A percentile compares a stretch with the other conserved stretches of the same genome.
These are phyloP conservation scores for Kappamyces sp. DNA, from an alignment of 192 early-diverging fungal genomes.

Conservation along the genomic window DNA sequence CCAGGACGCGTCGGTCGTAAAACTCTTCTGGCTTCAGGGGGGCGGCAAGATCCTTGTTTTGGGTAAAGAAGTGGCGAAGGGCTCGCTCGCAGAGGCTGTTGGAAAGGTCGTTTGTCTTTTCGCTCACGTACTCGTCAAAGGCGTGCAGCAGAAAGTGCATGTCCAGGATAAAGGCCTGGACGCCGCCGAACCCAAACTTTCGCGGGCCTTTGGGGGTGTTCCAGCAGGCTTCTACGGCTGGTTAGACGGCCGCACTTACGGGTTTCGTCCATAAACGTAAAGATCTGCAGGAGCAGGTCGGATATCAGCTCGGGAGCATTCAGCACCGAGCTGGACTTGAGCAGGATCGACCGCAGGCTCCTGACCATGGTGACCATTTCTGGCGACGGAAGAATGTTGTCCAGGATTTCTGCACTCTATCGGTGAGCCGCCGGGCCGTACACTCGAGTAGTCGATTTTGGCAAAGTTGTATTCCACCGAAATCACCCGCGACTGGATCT, in stretches of 20 bases:
- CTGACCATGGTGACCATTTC: background rate
- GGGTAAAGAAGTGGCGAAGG: slow-evolving; percentile 36
- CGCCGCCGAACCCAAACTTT: slow-evolving; percentile 45
- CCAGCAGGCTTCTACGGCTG: slow-evolving; percentile 22
- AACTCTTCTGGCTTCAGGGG: slow-evolving; percentile 45
- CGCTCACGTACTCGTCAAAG: slow-evolving; percentile 30
- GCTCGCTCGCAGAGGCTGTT: slow-evolving; percentile 48
- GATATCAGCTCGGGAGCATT: slow-evolving; percentile 12
- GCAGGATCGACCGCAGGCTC: background rate
- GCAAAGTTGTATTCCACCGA: slow-evolving; percentile 36
- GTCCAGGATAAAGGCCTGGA: slow-evolving; percentile 51
- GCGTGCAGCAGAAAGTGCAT: slow-evolving; percentile 47
- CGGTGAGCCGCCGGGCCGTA: slow-evolving; percentile 2
- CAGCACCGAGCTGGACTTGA: slow-evolving; percentile 4
- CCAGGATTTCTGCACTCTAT: background rate
- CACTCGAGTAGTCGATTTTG: slow-evolving; percentile 40
- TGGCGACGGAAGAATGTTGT: background rate
- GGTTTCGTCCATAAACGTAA: slow-evolving; percentile 17
- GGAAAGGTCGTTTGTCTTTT: slow-evolving; percentile 29
- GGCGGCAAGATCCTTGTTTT: slow-evolving; percentile 26
- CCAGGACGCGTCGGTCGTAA: slow-evolving; percentile 44
- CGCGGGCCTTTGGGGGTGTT: slow-evolving; percentile 27
- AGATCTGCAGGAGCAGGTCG: slow-evolving; percentile 16
- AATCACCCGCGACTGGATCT: slow-evolving; percentile 15
- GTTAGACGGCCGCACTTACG: slow-evolving; percentile 9